phyloP scores from a whole-genome alignment of 495 filamentous ascomycete genomes.

The Xylaria cubensis region DNA sequence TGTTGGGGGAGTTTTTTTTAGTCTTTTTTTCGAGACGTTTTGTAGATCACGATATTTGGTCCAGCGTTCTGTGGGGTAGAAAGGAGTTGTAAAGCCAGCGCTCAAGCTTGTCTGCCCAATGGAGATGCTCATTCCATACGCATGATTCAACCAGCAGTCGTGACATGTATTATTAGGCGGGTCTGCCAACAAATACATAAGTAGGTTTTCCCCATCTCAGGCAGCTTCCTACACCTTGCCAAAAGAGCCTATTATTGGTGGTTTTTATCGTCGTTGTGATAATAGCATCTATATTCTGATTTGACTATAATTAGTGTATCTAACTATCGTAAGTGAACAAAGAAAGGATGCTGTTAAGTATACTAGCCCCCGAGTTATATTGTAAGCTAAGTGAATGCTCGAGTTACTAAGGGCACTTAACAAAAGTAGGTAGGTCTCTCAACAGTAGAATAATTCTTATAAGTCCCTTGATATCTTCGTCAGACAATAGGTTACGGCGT shows the following conservation, averaged over 20 bases:
- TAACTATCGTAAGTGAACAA: neutral
- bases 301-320: neutral
- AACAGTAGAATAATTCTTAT: neutral
- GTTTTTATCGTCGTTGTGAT: neutral
- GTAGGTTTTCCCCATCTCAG: constrained; percentile 17
- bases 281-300: neutral
- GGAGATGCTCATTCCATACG: neutral
- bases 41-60: neutral
- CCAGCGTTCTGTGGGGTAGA: neutral
- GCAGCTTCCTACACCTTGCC: constrained; percentile 11
- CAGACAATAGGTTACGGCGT: neutral
- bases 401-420: neutral
- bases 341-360: neutral
- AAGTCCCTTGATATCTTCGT: neutral
- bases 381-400: neutral
- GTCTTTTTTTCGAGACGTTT: neutral
- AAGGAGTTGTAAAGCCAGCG: neutral
- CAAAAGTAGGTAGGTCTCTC: neutral
- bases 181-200: constrained; percentile 4
- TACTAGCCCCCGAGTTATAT: too few relatives aligned
- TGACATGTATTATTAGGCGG: constrained; percentile 9
- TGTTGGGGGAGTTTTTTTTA: too few relatives aligned
- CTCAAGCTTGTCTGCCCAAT: constrained; percentile 6
- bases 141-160: neutral
- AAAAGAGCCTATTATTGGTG: constrained; percentile 5